Evolutionary conservation across 208 protist species (phyloP).

Genomic region (Novymonas esmeraldas): DNA sequence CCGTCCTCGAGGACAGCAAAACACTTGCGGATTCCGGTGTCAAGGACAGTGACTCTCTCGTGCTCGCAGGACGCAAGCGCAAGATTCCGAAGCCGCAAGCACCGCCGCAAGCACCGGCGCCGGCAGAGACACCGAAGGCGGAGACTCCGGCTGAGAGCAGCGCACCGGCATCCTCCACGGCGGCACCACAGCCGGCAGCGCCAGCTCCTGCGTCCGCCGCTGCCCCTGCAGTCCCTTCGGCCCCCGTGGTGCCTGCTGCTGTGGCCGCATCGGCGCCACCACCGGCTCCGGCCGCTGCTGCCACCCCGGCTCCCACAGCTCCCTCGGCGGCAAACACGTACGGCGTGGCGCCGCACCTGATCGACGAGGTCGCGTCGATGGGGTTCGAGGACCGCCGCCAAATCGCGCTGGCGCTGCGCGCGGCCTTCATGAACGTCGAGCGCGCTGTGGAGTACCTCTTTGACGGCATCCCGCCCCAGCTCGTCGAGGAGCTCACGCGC

Average conservation of each 20-base stretch:
- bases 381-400: conserved; percentile 83
- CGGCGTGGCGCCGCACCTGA: conserved; percentile 54
- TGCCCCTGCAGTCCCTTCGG: not conserved
- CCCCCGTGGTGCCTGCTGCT: not conserved
- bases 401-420: conserved; percentile 76
- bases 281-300: conserved; percentile 5
- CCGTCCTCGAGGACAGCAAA: conserved; percentile 57
- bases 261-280: not conserved
- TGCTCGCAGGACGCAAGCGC: conserved; percentile 80
- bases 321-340: conserved; percentile 14
- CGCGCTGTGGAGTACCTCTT: conserved; percentile 89
- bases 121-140: conserved; percentile 11
- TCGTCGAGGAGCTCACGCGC: conserved; percentile 40
- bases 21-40: conserved; percentile 56
- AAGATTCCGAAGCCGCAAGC: conserved; percentile 50
- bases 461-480: conserved; percentile 69
- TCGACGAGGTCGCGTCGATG: conserved; percentile 85
- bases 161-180: conserved; percentile 10
- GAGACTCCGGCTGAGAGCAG: not conserved
- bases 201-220: not conserved
- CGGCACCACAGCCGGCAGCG: not conserved
- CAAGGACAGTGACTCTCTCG: conserved; percentile 56
- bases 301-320: conserved; percentile 10
- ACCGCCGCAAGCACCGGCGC: not conserved
- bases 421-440: conserved; percentile 87